Evolutionary conservation across 768 basidiomycete genomes (phyloP), one percentile per base, ranked within the genome.

Genomic region (Hypholoma sublateritium): DNA sequence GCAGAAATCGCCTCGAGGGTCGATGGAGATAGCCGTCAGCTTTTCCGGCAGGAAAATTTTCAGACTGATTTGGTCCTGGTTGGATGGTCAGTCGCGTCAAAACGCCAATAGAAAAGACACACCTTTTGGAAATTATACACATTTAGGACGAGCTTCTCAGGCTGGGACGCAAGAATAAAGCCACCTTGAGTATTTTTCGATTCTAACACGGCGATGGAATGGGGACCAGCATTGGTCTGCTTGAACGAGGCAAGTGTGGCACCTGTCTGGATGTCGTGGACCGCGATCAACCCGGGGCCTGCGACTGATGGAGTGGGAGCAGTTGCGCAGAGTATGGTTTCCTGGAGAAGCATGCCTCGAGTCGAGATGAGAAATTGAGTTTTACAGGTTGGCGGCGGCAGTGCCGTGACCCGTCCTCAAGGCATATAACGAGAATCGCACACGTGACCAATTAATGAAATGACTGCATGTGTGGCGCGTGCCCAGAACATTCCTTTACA

Each of bases 51-150:
- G 77, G 11, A 97, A 86, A 28, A 95, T 80, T 71, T 94, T 94
- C 42, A 88, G 72, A 47, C 86, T 83, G 41, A 95, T 76, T 82
- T 98, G 95, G 70, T 98, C 94, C 95, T 97, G 67, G 55, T 59
- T 44, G 49, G 59, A 39, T 37, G 44, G 48, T 53, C 50, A 56
- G 60, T 50, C 57, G 37, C 55, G 35, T 57, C 44, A 48, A 46
- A 45, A 47, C 11, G 11, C 43, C 17, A 37, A 35, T 22, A 42
- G 52, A 37, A 46, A 34, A 36, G 19, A 66, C 74, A 55, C 59
- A 91, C 96, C 78, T 94, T 95, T 80, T 98, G 94, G 71, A 94
- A 98, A 61, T 84, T 87, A 73, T 96, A 98, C 16, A 95, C 88
- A 66, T 96, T 88, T 61, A 97, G 66, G 42, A 96, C 80, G 0